A percentile compares a stretch with the other conserved stretches of the same genome.
Evolutionary conservation across 169 alveolate species (phyloP).

Genomic region (Cryptosporidium sp.): DNA sequence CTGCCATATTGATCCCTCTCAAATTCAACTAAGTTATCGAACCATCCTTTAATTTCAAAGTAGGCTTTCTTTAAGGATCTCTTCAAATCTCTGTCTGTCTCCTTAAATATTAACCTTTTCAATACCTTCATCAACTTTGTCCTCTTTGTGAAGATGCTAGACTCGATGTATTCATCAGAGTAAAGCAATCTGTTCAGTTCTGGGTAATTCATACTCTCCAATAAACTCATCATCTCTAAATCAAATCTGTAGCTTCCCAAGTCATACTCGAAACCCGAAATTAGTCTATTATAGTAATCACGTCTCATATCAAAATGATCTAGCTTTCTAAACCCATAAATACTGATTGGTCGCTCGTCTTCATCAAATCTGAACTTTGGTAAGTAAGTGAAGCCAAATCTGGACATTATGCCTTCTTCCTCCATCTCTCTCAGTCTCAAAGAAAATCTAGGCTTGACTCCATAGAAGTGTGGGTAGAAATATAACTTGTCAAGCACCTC

Average conservation of each 20-base stretch:
- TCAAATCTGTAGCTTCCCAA: not conserved
- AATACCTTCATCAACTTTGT: not conserved
- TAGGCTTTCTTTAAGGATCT: not conserved
- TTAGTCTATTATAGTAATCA: not conserved
- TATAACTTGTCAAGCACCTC: slow-evolving; percentile 44
- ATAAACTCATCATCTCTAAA: not conserved
- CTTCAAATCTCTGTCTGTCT: not conserved
- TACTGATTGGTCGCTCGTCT: not conserved
- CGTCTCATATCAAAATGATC: not conserved
- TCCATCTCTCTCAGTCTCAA: not conserved
- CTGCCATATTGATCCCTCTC: not conserved
- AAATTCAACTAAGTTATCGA: not conserved
- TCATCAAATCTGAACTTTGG: slow-evolving; percentile 14
- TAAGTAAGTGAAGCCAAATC: not conserved
- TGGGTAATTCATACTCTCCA: not conserved
- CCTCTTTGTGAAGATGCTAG: slow-evolving; percentile 25
- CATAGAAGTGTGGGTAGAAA: slow-evolving; percentile 36
- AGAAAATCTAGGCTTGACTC: not conserved
- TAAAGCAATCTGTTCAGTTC: slow-evolving; percentile 2
- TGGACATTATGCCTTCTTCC: slow-evolving; percentile 3
- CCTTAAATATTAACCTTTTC: not conserved
- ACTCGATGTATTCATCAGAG: not conserved
- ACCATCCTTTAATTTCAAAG: slow-evolving; percentile 12
- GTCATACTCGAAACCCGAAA: slow-evolving; percentile 2
- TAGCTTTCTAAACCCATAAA: slow-evolving; percentile 19